phyloP scores from a whole-genome alignment of 192 early-diverging fungal species.

The Backusella morwellensis region DNA sequence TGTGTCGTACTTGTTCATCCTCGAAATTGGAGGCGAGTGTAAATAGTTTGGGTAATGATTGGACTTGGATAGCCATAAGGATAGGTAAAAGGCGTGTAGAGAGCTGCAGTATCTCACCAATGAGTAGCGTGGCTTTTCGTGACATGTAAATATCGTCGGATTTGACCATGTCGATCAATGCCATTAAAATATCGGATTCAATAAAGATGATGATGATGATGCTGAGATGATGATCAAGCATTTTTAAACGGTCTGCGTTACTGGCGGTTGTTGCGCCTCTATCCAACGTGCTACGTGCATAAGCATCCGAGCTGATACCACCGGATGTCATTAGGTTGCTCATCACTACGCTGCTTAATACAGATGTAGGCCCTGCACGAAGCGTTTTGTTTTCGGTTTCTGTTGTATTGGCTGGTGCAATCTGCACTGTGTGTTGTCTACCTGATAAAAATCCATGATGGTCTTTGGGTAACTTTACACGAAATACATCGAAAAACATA shows the following conservation, averaged over 20 bases:
- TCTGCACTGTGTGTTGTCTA: constrained; percentile 34
- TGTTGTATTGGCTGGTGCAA: constrained; percentile 12
- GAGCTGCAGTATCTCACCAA: constrained; percentile 75
- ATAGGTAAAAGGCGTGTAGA: constrained; percentile 66
- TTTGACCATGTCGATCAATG: constrained; percentile 69
- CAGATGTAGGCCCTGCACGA: neutral
- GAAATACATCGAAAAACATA: constrained; percentile 80
- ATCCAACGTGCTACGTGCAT: constrained; percentile 4
- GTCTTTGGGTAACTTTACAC: constrained; percentile 63
- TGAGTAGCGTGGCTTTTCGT: constrained; percentile 64
- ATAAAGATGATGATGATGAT: constrained; percentile 76
- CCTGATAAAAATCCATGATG: constrained; percentile 44
- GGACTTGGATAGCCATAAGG: constrained; percentile 47
- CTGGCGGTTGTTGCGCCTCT: constrained; percentile 15
- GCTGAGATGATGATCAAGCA: constrained; percentile 69
- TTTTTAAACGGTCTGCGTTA: constrained; percentile 49
- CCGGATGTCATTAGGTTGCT: constrained; percentile 10
- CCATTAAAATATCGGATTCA: constrained; percentile 61
- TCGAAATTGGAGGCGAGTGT: constrained; percentile 72
- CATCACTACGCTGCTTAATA: neutral
- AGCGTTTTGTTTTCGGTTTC: neutral
- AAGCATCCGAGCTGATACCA: constrained; percentile 7
- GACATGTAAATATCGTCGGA: constrained; percentile 58
- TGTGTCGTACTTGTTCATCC: constrained; percentile 70
- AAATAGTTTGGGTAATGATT: constrained; percentile 75